Conservation (phyloP, 768 basidiomycete genomes). For the Tulasnella sp. region DNA sequence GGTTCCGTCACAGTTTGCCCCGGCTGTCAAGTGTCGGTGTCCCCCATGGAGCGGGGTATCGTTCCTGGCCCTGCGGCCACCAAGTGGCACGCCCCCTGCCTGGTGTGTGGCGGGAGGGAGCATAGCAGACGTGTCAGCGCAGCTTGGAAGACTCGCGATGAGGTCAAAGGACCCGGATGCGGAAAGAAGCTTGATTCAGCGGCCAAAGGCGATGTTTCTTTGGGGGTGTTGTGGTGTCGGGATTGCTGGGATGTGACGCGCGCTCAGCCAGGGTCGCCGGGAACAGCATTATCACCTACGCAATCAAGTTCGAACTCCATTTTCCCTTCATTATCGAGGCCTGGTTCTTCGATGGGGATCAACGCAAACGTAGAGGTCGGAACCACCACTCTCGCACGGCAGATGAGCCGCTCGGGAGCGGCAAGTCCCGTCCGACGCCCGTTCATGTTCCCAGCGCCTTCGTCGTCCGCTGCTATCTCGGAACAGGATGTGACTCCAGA, state of each 20-base stretch:
- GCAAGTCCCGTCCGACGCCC: slow-evolving; percentile 28
- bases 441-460: slow-evolving; percentile 23
- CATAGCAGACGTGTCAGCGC: slow-evolving; percentile 7
- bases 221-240: slow-evolving; percentile 79
- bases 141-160: slow-evolving; percentile 43
- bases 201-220: slow-evolving; percentile 66
- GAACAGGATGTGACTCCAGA: background rate
- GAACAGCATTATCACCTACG: slow-evolving; percentile 23
- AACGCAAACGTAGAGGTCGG: background rate
- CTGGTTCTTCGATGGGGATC: slow-evolving; percentile 13
- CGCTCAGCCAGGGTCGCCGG: background rate
- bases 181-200: slow-evolving; percentile 83
- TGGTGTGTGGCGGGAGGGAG: slow-evolving; percentile 70
- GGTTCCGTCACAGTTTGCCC: slow-evolving; percentile 65
- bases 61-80: slow-evolving; percentile 83
- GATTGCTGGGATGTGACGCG: slow-evolving; percentile 54
- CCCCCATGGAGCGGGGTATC: slow-evolving; percentile 82
- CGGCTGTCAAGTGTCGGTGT: slow-evolving; percentile 72
- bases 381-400: slow-evolving; percentile 22
- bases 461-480: slow-evolving; percentile 56
- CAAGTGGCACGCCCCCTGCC: slow-evolving; percentile 76
- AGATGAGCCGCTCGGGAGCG: slow-evolving; percentile 29
- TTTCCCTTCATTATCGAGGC: slow-evolving; percentile 30
- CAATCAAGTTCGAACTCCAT: slow-evolving; percentile 8
- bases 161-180: slow-evolving; percentile 66